These are phyloP conservation scores for Pseudozyma tsukubaensis DNA, from an alignment of 1,284 basidiomycete species.

Conservation along the genomic window DNA sequence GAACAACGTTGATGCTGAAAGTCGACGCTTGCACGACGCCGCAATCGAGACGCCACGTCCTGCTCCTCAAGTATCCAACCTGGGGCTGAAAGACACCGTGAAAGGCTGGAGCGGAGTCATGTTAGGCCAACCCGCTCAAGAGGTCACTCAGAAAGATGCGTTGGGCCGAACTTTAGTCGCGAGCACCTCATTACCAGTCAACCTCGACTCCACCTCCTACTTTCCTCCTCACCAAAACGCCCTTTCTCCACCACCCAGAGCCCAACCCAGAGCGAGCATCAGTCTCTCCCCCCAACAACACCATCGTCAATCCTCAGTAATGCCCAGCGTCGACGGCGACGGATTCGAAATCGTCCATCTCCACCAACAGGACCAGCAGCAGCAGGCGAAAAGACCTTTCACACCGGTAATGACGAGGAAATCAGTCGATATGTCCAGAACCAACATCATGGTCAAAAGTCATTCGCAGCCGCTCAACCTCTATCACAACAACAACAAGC, in stretches of 20 bases:
- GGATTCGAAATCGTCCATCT: conserved; percentile 25
- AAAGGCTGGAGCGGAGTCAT: conserved; percentile 20
- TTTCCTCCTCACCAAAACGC: conserved; percentile 7
- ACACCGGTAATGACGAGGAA: conserved; percentile 32
- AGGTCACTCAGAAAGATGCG: neutral
- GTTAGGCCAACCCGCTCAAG: conserved; percentile 5
- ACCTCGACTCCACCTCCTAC: conserved; percentile 12
- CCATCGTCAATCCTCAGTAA: neutral
- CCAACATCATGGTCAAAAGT: conserved; percentile 24
- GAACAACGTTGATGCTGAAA: conserved; percentile 14
- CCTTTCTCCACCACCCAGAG: conserved; percentile 24
- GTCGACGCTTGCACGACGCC: neutral
- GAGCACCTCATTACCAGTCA: conserved; percentile 11
- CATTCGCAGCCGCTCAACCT: conserved; percentile 20
- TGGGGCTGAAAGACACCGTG: neutral
- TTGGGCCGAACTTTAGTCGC: conserved; percentile 15
- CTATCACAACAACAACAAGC: neutral
- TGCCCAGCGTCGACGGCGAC: neutral
- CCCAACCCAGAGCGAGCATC: conserved; percentile 30
- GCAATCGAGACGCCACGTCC: neutral
- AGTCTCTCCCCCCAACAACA: neutral
- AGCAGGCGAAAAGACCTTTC: conserved; percentile 10
- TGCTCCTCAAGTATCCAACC: neutral
- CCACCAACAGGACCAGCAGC: neutral
- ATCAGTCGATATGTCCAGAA: conserved; percentile 17